phyloP scores from a whole-genome alignment of 495 filamentous ascomycete genomes.

The Tuber indicum region DNA sequence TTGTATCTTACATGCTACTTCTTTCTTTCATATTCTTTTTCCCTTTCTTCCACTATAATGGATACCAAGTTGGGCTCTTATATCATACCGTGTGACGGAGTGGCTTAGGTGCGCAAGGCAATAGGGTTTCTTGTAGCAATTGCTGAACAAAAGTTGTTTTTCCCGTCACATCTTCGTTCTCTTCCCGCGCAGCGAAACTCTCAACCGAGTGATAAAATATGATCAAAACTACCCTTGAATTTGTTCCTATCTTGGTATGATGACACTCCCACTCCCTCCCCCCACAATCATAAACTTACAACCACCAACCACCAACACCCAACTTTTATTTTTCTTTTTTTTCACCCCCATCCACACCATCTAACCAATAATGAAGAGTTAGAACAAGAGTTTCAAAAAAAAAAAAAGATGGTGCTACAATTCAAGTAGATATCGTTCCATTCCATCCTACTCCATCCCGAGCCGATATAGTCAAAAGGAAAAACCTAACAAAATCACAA shows the following conservation, averaged over 20 bases:
- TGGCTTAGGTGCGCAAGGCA: not conserved
- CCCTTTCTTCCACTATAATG: not conserved
- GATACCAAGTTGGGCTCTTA: not conserved
- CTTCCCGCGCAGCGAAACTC: not conserved
- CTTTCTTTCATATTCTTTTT: not conserved
- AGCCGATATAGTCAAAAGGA: conserved; percentile 22
- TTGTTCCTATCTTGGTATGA: not conserved
- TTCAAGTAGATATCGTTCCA: conserved; percentile 7
- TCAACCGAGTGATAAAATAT: not conserved
- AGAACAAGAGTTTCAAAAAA: not conserved
- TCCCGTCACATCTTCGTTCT: not conserved
- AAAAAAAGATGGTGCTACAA: not conserved
- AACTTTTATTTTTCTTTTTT: not conserved
- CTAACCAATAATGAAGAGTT: not conserved
- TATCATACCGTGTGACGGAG: not conserved
- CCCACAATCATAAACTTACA: not conserved
- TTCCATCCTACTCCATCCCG: conserved; percentile 9
- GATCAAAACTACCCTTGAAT: not conserved
- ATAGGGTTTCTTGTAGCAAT: not conserved
- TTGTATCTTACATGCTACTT: not conserved
- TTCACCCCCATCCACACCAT: not conserved
- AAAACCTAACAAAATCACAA: conserved; percentile 16
- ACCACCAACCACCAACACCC: not conserved
- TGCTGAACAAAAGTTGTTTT: not conserved
- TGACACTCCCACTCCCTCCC: not conserved